These are phyloP conservation scores for Rhytidiadelphus loreus DNA, from an alignment of 225 moss, liverwort and hornwort genomes.

Conservation along the genomic window DNA sequence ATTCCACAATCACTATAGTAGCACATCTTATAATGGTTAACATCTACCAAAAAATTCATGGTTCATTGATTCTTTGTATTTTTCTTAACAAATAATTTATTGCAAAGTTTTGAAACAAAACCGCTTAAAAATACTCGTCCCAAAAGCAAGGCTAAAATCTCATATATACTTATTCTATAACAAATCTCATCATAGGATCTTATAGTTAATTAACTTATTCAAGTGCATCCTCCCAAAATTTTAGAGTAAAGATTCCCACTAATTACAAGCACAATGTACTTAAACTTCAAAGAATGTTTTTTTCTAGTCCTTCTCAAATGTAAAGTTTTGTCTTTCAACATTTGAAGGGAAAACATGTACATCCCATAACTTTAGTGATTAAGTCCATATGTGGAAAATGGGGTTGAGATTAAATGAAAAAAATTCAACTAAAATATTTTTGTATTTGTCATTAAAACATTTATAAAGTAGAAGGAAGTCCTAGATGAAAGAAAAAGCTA, in stretches of 20 bases:
- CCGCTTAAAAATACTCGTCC: not conserved
- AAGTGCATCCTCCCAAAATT: not conserved
- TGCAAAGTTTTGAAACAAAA: not conserved
- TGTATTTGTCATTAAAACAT: not conserved
- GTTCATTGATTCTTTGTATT: not conserved
- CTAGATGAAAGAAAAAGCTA: not conserved
- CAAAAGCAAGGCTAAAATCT: not conserved
- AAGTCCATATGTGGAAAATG: not conserved
- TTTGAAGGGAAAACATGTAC: no score
- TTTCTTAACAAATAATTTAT: not conserved
- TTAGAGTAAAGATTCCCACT: not conserved
- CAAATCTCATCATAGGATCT: accelerated
- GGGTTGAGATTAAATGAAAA: not conserved
- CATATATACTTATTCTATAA: not conserved
- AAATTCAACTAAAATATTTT: not conserved
- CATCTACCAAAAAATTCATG: not conserved
- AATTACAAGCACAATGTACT: not conserved
- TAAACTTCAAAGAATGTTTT: not conserved
- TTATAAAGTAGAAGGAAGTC: accelerated
- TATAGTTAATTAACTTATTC: not conserved
- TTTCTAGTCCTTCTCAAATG: no score
- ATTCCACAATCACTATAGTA: no score
- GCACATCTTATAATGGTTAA: no score
- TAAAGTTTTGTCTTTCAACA: no score
- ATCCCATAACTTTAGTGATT: accelerated